These are phyloP conservation scores for Penicillium longicatenatum DNA, from an alignment of 495 filamentous ascomycete genomes.

Conservation along the genomic window DNA sequence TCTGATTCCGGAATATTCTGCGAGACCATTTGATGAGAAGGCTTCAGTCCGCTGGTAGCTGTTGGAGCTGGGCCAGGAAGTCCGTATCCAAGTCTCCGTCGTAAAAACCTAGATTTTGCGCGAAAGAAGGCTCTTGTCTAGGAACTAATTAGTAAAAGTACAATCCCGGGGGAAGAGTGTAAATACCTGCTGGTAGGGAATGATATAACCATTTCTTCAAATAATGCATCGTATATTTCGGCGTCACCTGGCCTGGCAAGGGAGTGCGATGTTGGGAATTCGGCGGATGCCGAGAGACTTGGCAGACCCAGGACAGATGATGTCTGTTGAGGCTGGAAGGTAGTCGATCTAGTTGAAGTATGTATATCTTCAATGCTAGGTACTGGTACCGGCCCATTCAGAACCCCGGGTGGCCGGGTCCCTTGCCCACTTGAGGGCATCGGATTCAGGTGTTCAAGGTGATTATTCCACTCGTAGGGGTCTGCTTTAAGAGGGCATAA, in stretches of 20 bases:
- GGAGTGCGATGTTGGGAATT: not conserved
- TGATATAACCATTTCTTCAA: constrained; percentile 27
- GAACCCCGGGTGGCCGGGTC: not conserved
- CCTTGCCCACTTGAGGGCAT: not conserved
- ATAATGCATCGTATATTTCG: constrained; percentile 25
- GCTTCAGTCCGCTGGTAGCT: constrained; percentile 3
- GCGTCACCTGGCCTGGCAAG: not conserved
- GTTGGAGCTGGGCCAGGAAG: constrained; percentile 27
- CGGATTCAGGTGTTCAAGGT: not conserved
- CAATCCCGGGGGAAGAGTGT: not conserved
- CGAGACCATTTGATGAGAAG: not conserved
- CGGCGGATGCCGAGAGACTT: not conserved
- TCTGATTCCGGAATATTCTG: not conserved
- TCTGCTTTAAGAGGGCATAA: not conserved
- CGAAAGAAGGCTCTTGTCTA: constrained; percentile 27
- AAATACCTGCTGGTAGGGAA: constrained; percentile 20
- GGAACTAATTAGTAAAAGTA: not conserved
- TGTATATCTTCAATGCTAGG: not conserved
- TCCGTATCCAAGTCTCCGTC: constrained; percentile 28
- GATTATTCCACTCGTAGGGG: not conserved
- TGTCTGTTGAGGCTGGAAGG: not conserved
- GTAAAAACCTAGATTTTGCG: constrained; percentile 32
- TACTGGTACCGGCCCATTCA: not conserved
- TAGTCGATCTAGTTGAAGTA: not conserved
- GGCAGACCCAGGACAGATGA: not conserved